Base-by-base conservation (phyloP, 2,329 filamentous ascomycete genomes). In the Mariannaea elegans region DNA sequence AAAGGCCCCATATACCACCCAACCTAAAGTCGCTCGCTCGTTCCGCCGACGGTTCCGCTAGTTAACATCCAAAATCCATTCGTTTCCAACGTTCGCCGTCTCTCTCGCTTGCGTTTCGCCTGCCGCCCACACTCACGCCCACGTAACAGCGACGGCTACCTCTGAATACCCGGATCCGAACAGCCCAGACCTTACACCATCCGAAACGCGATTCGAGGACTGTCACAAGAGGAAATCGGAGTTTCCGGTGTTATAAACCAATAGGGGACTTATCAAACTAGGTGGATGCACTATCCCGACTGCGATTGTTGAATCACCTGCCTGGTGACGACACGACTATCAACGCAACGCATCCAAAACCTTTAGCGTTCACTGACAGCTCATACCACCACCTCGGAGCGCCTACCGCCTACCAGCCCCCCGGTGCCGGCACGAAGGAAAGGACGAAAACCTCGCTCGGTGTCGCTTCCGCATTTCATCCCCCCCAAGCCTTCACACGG, bases 21-120 rank as follows among this genome's bases (percentile, higher is more conserved):
- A 24, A 32, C 38, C 56, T 59, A 49, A 59, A 59, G 49, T 54
- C 56, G 44, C 56, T 59, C 56, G 49, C 49, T 53, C 44, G 18
- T 29, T 53, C 50, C 21, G 42, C 50, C 56, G 42, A 55, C 36
- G 42, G 36, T 53, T 48, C 44, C 56, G 55, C 41, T 47, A 50
- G 27, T 16, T 16, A 41, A 23, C 24, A 23, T 31, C 48, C 16
- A 47, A 41, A 36, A 42, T 42, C 38, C 29, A 21, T 21, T 14
- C 13, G 18, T 13, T 49, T 46, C 56, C 21, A 53, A 53, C 56
- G 49, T 36, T 44, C 46, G 36, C 50, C 45, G 49, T 38, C 44
- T 36, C 14, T 53, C 27, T 59, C 56, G 56, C 45, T 47, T 34
- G 36, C 38, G 56, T 59, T 59, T 59, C 56, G 46, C 31, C 39